Evolutionary conservation across 1,284 basidiomycete genomes (phyloP).

Genomic region (Baeospora myosura): DNA sequence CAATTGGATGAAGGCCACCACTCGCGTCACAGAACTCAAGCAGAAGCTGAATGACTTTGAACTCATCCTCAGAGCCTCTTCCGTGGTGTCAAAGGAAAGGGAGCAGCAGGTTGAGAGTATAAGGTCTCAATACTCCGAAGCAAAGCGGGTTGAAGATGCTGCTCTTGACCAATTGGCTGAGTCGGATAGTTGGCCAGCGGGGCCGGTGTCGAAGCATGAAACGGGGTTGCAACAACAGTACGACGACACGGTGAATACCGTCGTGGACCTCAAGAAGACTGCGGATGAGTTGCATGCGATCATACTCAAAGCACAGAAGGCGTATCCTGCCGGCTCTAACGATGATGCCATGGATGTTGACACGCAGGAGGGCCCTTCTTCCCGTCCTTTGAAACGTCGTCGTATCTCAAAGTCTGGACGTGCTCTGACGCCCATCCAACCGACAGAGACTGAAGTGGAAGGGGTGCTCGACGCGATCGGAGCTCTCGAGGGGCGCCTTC

Average conservation of each 20-base stretch:
- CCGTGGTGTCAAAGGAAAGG: not conserved
- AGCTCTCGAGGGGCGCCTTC: conserved; percentile 29
- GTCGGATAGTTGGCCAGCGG: not conserved
- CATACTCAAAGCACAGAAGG: not conserved
- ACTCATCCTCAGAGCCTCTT: not conserved
- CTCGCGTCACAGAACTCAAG: not conserved
- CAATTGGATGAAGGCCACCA: not conserved
- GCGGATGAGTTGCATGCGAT: not conserved
- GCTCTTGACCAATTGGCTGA: not conserved
- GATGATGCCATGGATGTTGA: conserved; percentile 13
- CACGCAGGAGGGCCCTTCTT: conserved; percentile 15
- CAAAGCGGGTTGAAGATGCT: not conserved
- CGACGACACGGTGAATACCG: not conserved
- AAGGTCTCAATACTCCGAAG: not conserved
- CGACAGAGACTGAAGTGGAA: conserved; percentile 23
- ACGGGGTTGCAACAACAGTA: not conserved
- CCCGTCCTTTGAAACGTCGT: conserved; percentile 31
- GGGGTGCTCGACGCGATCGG: conserved; percentile 31
- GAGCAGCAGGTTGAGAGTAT: not conserved
- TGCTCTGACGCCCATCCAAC: conserved; percentile 9
- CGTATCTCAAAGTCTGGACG: conserved; percentile 23
- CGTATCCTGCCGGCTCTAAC: no score
- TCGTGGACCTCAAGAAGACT: not conserved
- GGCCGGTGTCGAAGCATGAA: not conserved
- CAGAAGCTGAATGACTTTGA: conserved; percentile 1